A percentile compares a stretch with the other conserved stretches of the same genome.
Conservation (phyloP, 2,329 filamentous ascomycete genomes). For the Aspergillus phoenicis region DNA sequence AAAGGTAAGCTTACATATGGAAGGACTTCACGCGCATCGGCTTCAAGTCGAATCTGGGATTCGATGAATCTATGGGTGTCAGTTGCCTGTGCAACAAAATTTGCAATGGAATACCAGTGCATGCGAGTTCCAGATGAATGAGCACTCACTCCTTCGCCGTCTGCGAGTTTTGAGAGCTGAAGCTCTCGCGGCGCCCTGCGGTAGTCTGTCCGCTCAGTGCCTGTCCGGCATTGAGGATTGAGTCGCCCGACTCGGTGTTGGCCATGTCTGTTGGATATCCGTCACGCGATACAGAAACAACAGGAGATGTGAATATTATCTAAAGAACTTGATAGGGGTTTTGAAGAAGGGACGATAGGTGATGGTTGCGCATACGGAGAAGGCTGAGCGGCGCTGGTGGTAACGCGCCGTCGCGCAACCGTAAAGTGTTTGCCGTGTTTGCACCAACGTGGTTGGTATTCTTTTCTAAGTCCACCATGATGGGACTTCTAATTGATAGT, state of each 20-base stretch:
- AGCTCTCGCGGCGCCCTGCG: conserved; percentile 38
- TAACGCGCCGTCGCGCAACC: conserved; percentile 19
- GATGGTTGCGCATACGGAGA: background rate
- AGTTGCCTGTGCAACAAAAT: background rate
- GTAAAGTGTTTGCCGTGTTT: conserved; percentile 32
- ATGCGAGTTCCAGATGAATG: background rate
- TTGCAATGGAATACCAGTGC: background rate
- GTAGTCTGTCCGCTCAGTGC: conserved; percentile 16
- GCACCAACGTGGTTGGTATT: conserved; percentile 13
- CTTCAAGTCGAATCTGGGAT: conserved; percentile 85
- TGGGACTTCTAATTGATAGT: background rate
- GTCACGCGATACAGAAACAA: background rate
- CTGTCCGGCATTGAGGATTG: conserved; percentile 17
- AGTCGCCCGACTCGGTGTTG: conserved; percentile 12
- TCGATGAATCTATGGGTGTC: conserved; percentile 71
- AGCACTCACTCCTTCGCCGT: conserved; percentile 67
- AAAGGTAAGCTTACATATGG: conserved; percentile 69
- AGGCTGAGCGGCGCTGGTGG: conserved; percentile 1
- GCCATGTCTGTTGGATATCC: conserved; percentile 24
- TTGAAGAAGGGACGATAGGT: background rate
- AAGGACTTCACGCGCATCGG: conserved; percentile 89
- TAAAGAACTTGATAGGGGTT: background rate
- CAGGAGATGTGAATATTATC: background rate
- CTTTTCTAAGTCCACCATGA: background rate
- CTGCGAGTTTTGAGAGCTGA: conserved; percentile 63